Conservation (phyloP, 1,139 yeast species). For the Protomyces macrosporus region DNA sequence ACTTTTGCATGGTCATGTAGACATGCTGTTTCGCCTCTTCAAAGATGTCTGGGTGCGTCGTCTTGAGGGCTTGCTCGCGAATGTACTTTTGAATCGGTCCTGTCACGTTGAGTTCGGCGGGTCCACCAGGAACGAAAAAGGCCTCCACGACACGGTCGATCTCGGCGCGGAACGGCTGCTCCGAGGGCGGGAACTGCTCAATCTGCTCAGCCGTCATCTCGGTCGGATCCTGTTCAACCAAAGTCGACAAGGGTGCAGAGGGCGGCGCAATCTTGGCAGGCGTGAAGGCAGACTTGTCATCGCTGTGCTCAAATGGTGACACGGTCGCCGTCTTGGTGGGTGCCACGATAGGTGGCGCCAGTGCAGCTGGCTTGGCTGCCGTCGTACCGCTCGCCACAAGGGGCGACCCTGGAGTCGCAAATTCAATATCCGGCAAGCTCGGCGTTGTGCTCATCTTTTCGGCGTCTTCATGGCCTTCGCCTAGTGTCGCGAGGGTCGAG, state of each 20-base stretch:
- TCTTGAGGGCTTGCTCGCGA: constrained; percentile 7
- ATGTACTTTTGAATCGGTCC: constrained; percentile 21
- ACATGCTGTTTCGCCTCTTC: constrained; percentile 21
- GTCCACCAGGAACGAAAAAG: constrained; percentile 24
- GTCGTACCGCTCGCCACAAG: neutral
- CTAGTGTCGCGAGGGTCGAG: neutral
- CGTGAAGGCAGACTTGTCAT: neutral
- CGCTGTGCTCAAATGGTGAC: neutral
- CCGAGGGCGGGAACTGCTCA: constrained; percentile 6
- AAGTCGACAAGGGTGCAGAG: constrained; percentile 4
- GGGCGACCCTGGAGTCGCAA: neutral
- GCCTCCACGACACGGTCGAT: constrained; percentile 17
- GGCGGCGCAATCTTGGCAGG: neutral
- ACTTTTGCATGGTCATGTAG: constrained; percentile 18
- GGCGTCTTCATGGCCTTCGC: neutral
- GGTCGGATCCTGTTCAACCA: constrained; percentile 11
- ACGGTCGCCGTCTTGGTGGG: neutral
- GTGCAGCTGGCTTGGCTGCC: neutral
- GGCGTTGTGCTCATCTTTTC: neutral
- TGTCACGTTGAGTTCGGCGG: constrained; percentile 21
- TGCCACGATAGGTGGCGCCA: neutral
- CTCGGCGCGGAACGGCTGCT: constrained; percentile 24
- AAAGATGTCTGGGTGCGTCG: constrained; percentile 23
- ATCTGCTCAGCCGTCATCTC: constrained; percentile 12
- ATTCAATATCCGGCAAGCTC: neutral